Percentiles rank a stretch among this genome's conserved stretches.
Evolutionary conservation across 2,329 filamentous ascomycete species (phyloP).

Genomic region (Fusarium cicatricum): DNA sequence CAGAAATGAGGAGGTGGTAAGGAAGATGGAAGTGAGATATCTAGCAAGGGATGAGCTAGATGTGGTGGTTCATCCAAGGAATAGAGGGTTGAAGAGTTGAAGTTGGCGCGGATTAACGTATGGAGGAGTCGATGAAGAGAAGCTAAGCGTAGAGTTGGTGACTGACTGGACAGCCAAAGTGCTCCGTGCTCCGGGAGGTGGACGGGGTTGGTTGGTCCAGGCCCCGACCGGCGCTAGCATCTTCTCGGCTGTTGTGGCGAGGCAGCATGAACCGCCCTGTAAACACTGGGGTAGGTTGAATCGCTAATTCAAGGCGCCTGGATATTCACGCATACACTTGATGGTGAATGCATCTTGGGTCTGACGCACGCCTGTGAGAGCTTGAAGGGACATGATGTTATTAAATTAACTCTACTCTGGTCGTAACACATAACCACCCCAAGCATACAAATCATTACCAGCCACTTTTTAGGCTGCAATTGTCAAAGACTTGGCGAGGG

Average conservation of each 20-base stretch:
- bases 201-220: constrained; percentile 11
- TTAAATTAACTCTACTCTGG: no score
- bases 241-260: constrained; percentile 4
- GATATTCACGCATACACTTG: no score
- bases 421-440: no score
- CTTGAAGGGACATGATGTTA: no score
- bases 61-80: not conserved
- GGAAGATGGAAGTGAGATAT: not conserved
- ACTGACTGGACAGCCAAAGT: constrained; percentile 25
- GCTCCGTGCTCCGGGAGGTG: constrained; percentile 14
- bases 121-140: constrained; percentile 20
- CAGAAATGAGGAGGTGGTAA: not conserved
- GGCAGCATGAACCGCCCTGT: not conserved
- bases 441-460: no score
- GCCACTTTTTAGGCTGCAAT: no score
- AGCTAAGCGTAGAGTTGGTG: constrained; percentile 10
- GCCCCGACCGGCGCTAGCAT: constrained; percentile 4
- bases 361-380: no score
- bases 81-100: not conserved
- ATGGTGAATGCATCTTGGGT: no score
- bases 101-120: not conserved
- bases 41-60: not conserved
- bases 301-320: no score
- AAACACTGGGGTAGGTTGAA: no score
- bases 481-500: no score